Base-by-base conservation (phyloP, 257 asterid species). In the Plectranthus barbatus region DNA sequence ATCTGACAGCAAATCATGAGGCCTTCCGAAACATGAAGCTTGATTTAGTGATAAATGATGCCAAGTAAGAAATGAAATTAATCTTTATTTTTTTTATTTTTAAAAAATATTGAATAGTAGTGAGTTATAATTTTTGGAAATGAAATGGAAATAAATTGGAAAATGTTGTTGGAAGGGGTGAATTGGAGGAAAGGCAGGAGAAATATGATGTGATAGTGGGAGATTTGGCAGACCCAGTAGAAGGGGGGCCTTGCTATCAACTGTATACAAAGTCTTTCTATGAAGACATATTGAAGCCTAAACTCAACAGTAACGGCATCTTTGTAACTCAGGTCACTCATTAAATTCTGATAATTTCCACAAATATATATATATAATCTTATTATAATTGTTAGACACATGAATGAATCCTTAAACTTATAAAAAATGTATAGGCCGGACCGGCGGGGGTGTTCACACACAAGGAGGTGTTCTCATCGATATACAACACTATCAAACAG, bases 191-290 rank as follows among this genome's bases (percentile, higher is more conserved):
- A 1, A 86, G 97, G 63, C 65, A 83, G 33, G 97, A 92, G 54
- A 88, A 84, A 52, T 92, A 77, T 56, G 98, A 92, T 18, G 64
- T 92, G 0, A 88, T 91, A 46, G 95, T 91, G 61, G 98, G 98
- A 61, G 98, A 91, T 70, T 80, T 91, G 56, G 98, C 98, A 0
- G 98, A 91, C 77, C 98, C 98, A 71, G 97, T 91, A 45, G 91
- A 88, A 80, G 98, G 98, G 68, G 98, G 98, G 19, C 98, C 98
- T 23, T 91, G 98, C 53, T 84, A 91, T 64, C 98, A 91, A 57
- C 89, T 91, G 11, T 91, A 91, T 29, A 91, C 98, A 4, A 88
- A 88, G 42, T 80, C 91, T 39, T 91, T 91, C 81, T 91, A 91
- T 36, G 69, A 88, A 69, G 81, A 86, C 12, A 79, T 86, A 60